Percentiles rank a stretch among this genome's conserved stretches.
Evolutionary conservation across 2,329 filamentous ascomycete species (phyloP).

Genomic region (Penicillium psychrosexuale): DNA sequence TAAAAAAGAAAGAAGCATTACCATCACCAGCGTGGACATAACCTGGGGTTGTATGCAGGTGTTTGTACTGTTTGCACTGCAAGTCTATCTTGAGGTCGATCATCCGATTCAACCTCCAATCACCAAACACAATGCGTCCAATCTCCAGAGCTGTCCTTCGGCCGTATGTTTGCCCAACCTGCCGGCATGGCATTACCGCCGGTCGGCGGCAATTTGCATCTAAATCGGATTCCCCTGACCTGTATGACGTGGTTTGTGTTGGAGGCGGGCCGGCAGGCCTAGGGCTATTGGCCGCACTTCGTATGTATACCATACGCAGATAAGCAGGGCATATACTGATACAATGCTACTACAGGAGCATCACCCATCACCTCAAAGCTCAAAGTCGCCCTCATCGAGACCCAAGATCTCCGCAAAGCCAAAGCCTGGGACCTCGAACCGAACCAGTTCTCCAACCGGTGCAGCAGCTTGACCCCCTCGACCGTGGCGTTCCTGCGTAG

Average conservation of each 20-base stretch:
- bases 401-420: constrained; percentile 73
- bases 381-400: constrained; percentile 84
- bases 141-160: constrained; percentile 32
- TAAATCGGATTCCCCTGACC: constrained; percentile 54
- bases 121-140: constrained; percentile 33
- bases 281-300: constrained; percentile 72
- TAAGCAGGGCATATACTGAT: constrained; percentile 1
- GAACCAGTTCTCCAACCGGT: constrained; percentile 82
- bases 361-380: constrained; percentile 72
- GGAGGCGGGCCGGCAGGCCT: constrained; percentile 87
- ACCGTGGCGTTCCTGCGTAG: constrained; percentile 78
- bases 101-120: constrained; percentile 13
- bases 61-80: constrained; percentile 27
- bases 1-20: not conserved
- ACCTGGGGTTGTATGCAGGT: not conserved
- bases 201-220: constrained; percentile 34
- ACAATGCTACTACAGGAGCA: constrained; percentile 55
- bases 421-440: constrained; percentile 64
- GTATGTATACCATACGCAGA: constrained; percentile 47
- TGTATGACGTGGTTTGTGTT: constrained; percentile 91
- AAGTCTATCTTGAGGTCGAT: constrained; percentile 10
- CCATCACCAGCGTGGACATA: not conserved
- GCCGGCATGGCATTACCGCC: constrained; percentile 28
- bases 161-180: constrained; percentile 43
- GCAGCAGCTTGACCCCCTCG: constrained; percentile 87